Evolutionary conservation across 169 alveolate genomes (phyloP).

Genomic region (Plasmodium sp.): DNA sequence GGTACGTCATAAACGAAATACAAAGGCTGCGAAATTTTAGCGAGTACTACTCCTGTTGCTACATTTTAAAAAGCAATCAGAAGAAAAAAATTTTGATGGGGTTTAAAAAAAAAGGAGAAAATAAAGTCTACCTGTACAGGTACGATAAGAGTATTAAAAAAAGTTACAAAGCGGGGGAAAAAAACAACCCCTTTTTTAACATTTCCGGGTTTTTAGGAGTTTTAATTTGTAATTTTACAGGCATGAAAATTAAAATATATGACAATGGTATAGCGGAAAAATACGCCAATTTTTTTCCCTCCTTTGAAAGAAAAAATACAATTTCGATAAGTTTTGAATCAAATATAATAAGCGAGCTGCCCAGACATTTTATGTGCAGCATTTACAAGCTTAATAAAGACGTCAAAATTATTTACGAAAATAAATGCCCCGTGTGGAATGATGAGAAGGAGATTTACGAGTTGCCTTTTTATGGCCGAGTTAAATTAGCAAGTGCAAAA

Average conservation of each 20-base stretch:
- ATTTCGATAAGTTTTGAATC: slow-evolving; percentile 64
- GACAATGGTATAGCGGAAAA: slow-evolving; percentile 71
- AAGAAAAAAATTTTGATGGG: slow-evolving; percentile 65
- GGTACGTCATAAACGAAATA: slow-evolving; percentile 50
- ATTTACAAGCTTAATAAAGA: slow-evolving; percentile 59
- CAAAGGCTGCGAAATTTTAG: slow-evolving; percentile 62
- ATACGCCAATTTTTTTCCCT: slow-evolving; percentile 58
- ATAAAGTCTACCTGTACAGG: slow-evolving; percentile 70
- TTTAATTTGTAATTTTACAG: slow-evolving; percentile 68
- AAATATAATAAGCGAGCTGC: slow-evolving; percentile 69
- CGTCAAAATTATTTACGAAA: slow-evolving; percentile 68
- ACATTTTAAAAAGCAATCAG: slow-evolving; percentile 63
- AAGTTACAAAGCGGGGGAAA: slow-evolving; percentile 17
- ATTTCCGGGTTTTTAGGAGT: slow-evolving; percentile 71
- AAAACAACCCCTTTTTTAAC: background rate
- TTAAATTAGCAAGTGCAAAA: slow-evolving; percentile 80
- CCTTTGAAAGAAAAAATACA: slow-evolving; percentile 58
- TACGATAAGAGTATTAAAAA: slow-evolving; percentile 66
- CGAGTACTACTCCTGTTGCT: slow-evolving; percentile 68
- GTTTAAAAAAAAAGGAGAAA: slow-evolving; percentile 69
- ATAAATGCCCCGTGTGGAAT: slow-evolving; percentile 79
- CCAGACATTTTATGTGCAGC: slow-evolving; percentile 69
- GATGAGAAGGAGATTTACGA: slow-evolving; percentile 79
- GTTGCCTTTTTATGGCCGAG: slow-evolving; percentile 83
- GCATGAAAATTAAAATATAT: slow-evolving; percentile 73